phyloP scores from a whole-genome alignment of 192 early-diverging fungal genomes.

The Backusella liffmaniae region DNA sequence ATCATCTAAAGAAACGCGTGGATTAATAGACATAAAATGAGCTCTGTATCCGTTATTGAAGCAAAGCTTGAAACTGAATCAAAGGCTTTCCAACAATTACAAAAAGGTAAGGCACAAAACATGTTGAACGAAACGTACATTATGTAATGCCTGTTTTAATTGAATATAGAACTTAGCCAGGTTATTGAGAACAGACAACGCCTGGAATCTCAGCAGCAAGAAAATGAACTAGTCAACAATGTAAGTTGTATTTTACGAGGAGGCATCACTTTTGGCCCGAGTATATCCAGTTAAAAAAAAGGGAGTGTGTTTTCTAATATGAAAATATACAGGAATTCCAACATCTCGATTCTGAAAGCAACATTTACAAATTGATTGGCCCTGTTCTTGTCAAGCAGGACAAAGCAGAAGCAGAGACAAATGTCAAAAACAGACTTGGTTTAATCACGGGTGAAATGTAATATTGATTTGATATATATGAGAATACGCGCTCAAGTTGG shows the following conservation, averaged over 20 bases:
- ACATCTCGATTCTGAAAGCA: conserved; percentile 73
- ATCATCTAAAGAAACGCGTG: neutral
- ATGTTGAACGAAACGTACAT: neutral
- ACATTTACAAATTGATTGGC: conserved; percentile 94
- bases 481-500: neutral
- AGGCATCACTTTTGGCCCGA: neutral
- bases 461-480: conserved; percentile 5
- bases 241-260: conserved; percentile 38
- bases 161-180: conserved; percentile 65
- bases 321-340: conserved; percentile 75
- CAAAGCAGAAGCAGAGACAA: conserved; percentile 73
- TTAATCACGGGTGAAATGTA: conserved; percentile 89
- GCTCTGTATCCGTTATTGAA: conserved; percentile 47
- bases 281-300: neutral
- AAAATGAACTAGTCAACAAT: conserved; percentile 90
- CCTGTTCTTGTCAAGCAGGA: conserved; percentile 97
- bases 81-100: conserved; percentile 68
- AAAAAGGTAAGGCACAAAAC: conserved; percentile 53
- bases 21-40: conserved; percentile 9
- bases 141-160: neutral
- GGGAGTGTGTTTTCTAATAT: neutral
- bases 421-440: conserved; percentile 94
- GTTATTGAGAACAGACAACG: conserved; percentile 73
- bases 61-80: conserved; percentile 70
- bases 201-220: conserved; percentile 94